A percentile compares a stretch with the other conserved stretches of the same genome.
These are phyloP conservation scores for Senecio squalidus DNA, from an alignment of 140 eudicot species.

Conservation along the genomic window DNA sequence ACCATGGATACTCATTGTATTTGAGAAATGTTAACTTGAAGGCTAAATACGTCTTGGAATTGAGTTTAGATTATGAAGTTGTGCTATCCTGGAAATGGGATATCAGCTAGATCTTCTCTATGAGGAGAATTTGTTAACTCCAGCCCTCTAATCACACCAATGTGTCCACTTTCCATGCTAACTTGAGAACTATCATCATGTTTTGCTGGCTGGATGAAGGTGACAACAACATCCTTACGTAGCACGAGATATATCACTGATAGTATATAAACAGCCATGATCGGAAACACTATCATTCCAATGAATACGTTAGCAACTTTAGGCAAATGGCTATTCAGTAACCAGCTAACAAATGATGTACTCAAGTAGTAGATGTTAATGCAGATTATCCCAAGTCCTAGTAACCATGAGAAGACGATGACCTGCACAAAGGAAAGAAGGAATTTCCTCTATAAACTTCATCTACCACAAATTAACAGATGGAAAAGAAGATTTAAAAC, in stretches of 20 bases:
- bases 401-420: conserved; percentile 69
- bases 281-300: conserved; percentile 67
- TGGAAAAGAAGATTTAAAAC: background rate
- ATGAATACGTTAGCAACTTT: conserved; percentile 71
- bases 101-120: conserved; percentile 77
- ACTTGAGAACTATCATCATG: conserved; percentile 27
- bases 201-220: conserved; percentile 53
- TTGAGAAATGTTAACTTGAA: too few species aligned
- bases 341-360: conserved; percentile 72
- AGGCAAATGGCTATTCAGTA: conserved; percentile 53
- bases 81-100: conserved; percentile 49
- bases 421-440: conserved; percentile 29
- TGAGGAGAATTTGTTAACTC: conserved; percentile 36
- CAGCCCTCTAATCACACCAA: background rate
- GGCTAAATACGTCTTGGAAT: background rate
- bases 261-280: conserved; percentile 51
- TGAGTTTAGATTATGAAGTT: background rate
- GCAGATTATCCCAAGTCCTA: conserved; percentile 87
- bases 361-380: conserved; percentile 83
- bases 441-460: background rate
- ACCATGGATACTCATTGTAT: too few species aligned
- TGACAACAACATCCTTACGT: conserved; percentile 64
- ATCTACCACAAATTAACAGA: background rate
- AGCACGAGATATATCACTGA: conserved; percentile 81
- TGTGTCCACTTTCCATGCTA: conserved; percentile 44